These are phyloP conservation scores for Bocquillonia castaneifolia DNA, from an alignment of 441 rosid species.

Conservation along the genomic window DNA sequence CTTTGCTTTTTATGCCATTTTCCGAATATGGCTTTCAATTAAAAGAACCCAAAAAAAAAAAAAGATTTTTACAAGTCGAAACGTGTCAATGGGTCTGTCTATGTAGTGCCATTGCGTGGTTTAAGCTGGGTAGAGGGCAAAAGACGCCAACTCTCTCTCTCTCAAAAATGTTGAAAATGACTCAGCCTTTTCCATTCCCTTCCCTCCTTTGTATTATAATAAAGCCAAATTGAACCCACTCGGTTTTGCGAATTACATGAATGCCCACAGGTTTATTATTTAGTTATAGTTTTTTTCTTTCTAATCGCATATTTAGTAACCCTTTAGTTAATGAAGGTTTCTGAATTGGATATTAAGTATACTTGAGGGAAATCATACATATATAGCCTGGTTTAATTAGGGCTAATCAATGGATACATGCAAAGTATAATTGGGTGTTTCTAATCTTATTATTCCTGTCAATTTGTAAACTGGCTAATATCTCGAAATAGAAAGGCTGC, in stretches of 20 bases:
- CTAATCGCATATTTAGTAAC: constrained; percentile 18
- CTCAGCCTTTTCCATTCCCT: constrained; percentile 22
- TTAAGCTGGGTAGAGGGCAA: constrained; percentile 54
- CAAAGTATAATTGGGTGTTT: constrained; percentile 7
- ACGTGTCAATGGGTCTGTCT: constrained; percentile 39
- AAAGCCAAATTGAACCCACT: constrained; percentile 22
- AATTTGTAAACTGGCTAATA: constrained; percentile 9
- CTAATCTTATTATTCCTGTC: constrained; percentile 3
- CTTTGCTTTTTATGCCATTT: constrained; percentile 22
- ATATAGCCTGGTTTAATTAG: background rate
- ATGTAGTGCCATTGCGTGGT: constrained; percentile 39
- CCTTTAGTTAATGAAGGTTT: background rate
- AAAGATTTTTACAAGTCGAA: constrained; percentile 23
- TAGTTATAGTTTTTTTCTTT: background rate
- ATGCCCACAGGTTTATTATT: constrained; percentile 28
- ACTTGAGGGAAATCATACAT: background rate
- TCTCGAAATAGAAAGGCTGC: constrained; percentile 15
- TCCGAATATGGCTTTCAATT: constrained; percentile 24
- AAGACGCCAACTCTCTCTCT: constrained; percentile 46
- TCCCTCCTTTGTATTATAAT: constrained; percentile 9
- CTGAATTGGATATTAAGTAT: no score
- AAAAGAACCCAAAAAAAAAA: constrained; percentile 10
- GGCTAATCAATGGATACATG: background rate
- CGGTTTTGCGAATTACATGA: constrained; percentile 29
- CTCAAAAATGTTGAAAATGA: constrained; percentile 33